phyloP scores from a whole-genome alignment of 495 filamentous ascomycete genomes.

The Hyaloscypha variabilis region DNA sequence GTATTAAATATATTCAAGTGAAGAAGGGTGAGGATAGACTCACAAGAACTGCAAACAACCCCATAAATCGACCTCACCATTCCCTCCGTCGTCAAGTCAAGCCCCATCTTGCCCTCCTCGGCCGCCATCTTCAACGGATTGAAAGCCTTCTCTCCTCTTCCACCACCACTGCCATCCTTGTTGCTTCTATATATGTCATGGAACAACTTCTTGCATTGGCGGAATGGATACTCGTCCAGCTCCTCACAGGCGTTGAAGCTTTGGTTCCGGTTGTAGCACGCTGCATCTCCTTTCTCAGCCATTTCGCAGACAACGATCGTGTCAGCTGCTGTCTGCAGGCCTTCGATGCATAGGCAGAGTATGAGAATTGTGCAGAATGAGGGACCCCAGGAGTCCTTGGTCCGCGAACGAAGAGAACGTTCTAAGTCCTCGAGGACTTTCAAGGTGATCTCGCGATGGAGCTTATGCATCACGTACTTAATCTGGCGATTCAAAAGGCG shows the following conservation, averaged over 20 bases:
- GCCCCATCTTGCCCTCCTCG: not conserved
- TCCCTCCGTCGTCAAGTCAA: slow-evolving; percentile 33
- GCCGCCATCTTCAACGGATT: slow-evolving; percentile 22
- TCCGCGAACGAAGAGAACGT: slow-evolving; percentile 49
- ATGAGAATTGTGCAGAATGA: slow-evolving; percentile 53
- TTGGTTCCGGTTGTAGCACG: slow-evolving; percentile 41
- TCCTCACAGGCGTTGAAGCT: slow-evolving; percentile 44
- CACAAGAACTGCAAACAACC: slow-evolving; percentile 41
- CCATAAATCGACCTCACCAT: slow-evolving; percentile 41
- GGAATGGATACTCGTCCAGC: slow-evolving; percentile 54
- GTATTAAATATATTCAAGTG: not conserved
- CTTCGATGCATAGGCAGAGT: slow-evolving; percentile 55
- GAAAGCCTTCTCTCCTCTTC: slow-evolving; percentile 16
- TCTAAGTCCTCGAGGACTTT: slow-evolving; percentile 47
- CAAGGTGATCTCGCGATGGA: slow-evolving; percentile 47
- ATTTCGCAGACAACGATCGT: slow-evolving; percentile 50
- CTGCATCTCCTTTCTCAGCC: slow-evolving; percentile 36
- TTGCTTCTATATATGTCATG: slow-evolving; percentile 57
- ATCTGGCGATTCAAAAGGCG: slow-evolving; percentile 55
- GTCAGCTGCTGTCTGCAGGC: slow-evolving; percentile 50
- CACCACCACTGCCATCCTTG: slow-evolving; percentile 27
- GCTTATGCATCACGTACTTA: slow-evolving; percentile 52
- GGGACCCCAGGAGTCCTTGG: slow-evolving; percentile 50
- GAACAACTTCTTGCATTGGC: slow-evolving; percentile 54
- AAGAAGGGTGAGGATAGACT: slow-evolving; percentile 24